Evolutionary conservation across 441 rosid species (phyloP), one percentile per base, ranked within the genome.

Genomic region (Populus trichocarpa): DNA sequence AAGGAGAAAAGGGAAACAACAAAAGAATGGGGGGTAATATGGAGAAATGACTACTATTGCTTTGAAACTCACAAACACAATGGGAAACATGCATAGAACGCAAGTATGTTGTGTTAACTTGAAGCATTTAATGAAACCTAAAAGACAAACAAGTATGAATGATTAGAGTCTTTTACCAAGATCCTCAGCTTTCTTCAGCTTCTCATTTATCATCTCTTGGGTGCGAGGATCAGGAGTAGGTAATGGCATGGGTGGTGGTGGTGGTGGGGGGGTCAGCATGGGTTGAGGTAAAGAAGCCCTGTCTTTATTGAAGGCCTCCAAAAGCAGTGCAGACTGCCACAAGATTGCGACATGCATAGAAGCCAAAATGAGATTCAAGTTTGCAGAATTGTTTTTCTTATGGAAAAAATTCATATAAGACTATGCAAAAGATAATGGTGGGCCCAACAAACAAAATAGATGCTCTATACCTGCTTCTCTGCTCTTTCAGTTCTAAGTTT

Each of bases 241-340:
- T 12, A 85, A 79, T 66, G 97, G 94, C 86, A 94, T 79, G 67
- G 95, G n/a, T n/a, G 25, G 86, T 75, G 96, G 90, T 85, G 90
- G 79, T 8, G 88, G 90, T 10, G 88, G 93, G 79, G 92, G 95
- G 78, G 88, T 89, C 76, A 92, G 96, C 53, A 86, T 77, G 20
- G 99, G 95, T 81, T 92, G 97, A 42, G 97, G 98, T 85, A 96
- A 91, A 72, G 98, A 90, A 65, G 99, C 98, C 82, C 99, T 90
- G 83, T 96, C 99, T 87, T 96, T 96, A 79, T 94, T 96, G 85
- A 96, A 96, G 84, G 98, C 98, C 85, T 94, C 99, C 91, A 96
- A 85, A 75, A 96, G 98, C 71, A 96, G 89, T 85, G 86, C 89
- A 65, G 99, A 92, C 99, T 96, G 87, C 75, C 76, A 81, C 66